Evolutionary conservation across 2,329 filamentous ascomycete genomes (phyloP).

Genomic region (Beauveria pseudobassiana): DNA sequence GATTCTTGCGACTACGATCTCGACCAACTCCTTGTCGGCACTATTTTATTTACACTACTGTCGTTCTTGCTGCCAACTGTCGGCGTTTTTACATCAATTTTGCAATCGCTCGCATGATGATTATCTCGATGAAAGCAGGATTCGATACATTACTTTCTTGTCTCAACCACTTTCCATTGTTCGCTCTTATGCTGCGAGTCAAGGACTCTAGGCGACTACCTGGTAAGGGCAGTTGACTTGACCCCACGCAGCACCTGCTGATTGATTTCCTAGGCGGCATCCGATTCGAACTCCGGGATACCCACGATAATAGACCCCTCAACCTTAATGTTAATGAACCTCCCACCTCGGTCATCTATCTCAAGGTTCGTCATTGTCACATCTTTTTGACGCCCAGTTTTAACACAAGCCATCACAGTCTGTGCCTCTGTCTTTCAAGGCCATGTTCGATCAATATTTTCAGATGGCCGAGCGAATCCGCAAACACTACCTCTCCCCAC

Average conservation of each 20-base stretch:
- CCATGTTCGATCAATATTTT: constrained; percentile 97
- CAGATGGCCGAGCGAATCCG: constrained; percentile 86
- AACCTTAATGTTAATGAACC: constrained; percentile 37
- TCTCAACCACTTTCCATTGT: constrained; percentile 94
- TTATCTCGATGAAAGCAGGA: constrained; percentile 84
- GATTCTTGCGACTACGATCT: constrained; percentile 98
- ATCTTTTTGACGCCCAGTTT: neutral
- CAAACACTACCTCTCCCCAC: constrained; percentile 88
- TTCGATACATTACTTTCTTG: constrained; percentile 90
- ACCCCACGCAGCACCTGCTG: neutral
- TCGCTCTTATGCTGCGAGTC: constrained; percentile 89
- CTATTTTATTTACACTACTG: constrained; percentile 89
- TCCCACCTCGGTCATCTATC: constrained; percentile 73
- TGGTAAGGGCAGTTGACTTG: constrained; percentile 41
- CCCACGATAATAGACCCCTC: constrained; percentile 42
- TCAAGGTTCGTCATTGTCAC: constrained; percentile 55
- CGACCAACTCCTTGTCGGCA: constrained; percentile 91
- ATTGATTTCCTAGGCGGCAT: constrained; percentile 48
- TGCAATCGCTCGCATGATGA: constrained; percentile 86
- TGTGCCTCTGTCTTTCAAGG: constrained; percentile 79
- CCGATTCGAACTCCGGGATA: constrained; percentile 81
- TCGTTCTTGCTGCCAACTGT: constrained; percentile 95
- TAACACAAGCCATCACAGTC: constrained; percentile 44
- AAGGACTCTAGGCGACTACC: constrained; percentile 89
- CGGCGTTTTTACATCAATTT: constrained; percentile 93